A percentile compares a stretch with the other conserved stretches of the same genome.
phyloP scores from a whole-genome alignment of 352 stramenopile genomes.

The Globisporangium ultimum region DNA sequence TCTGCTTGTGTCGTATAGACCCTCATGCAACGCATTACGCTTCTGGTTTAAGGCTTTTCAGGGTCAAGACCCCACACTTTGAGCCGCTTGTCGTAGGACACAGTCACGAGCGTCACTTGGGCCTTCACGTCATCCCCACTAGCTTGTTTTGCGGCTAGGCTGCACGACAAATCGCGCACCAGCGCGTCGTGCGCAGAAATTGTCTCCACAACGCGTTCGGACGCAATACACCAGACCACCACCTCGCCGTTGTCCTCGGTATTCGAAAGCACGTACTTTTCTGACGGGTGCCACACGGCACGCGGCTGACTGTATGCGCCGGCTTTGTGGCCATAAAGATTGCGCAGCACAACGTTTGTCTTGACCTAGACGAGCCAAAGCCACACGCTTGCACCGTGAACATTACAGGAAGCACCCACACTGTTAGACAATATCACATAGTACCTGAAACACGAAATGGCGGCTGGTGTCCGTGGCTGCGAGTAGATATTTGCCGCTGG shows the following conservation, averaged over 20 bases:
- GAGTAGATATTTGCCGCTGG: conserved; percentile 73
- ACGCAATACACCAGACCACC: conserved; percentile 76
- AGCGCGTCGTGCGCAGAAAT: conserved; percentile 69
- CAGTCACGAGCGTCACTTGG: conserved; percentile 39
- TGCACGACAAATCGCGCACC: conserved; percentile 38
- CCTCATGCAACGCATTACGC: too few species aligned
- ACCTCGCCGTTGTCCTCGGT: conserved; percentile 62
- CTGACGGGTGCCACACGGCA: conserved; percentile 68
- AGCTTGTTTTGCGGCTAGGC: not conserved
- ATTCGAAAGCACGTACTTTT: conserved; percentile 85
- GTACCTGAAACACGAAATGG: conserved; percentile 75
- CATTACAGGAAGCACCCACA: too few species aligned
- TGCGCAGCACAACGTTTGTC: conserved; percentile 60
- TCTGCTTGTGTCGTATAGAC: too few species aligned
- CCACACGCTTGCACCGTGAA: too few species aligned
- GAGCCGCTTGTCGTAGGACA: conserved; percentile 79
- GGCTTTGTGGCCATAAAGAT: conserved; percentile 82
- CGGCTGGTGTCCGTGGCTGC: conserved; percentile 79
- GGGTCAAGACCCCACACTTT: conserved; percentile 46
- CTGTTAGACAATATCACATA: conserved; percentile 13
- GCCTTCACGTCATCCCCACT: not conserved
- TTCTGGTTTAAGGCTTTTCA: not conserved
- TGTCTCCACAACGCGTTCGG: conserved; percentile 66
- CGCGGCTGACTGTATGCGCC: conserved; percentile 79
- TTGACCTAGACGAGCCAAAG: conserved; percentile 32